Conservation (phyloP, 768 basidiomycete species). For the Tylopilus intermedius region DNA sequence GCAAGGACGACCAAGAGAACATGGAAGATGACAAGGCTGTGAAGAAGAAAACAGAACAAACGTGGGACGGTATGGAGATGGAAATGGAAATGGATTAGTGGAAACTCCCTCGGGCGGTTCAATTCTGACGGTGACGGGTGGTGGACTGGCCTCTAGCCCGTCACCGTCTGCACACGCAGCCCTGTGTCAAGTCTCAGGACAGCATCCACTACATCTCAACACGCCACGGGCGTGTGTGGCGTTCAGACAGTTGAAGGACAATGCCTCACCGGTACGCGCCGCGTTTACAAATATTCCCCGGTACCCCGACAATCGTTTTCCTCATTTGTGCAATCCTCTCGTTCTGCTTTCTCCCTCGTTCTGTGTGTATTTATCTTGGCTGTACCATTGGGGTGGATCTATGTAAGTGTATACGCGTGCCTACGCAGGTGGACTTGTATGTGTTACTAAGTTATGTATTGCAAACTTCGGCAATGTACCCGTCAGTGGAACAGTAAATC, state of each 20-base stretch:
- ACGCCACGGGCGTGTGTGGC: neutral
- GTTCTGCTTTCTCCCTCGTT: neutral
- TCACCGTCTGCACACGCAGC: neutral
- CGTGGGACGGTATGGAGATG: conserved; percentile 52
- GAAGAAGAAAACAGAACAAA: conserved; percentile 14
- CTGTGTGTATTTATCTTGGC: neutral
- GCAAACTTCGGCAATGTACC: neutral
- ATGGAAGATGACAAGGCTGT: neutral
- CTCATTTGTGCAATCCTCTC: neutral
- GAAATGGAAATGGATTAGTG: conserved; percentile 35
- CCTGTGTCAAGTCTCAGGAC: neutral
- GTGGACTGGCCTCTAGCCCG: neutral
- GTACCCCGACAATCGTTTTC: neutral
- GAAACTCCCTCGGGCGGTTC: neutral
- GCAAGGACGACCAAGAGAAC: conserved; percentile 3
- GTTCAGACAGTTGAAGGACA: neutral
- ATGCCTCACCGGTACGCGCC: too few relatives aligned
- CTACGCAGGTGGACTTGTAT: neutral
- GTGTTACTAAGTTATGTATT: neutral
- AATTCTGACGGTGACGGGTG: neutral
- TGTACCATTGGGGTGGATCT: neutral
- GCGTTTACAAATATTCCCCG: too few relatives aligned
- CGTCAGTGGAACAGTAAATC: too few relatives aligned
- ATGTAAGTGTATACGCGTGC: neutral
- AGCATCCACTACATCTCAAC: too few relatives aligned